Percentiles rank a stretch among this genome's conserved stretches.
phyloP scores from a whole-genome alignment of 2,329 filamentous ascomycete species.

The Laburnicola sp. region DNA sequence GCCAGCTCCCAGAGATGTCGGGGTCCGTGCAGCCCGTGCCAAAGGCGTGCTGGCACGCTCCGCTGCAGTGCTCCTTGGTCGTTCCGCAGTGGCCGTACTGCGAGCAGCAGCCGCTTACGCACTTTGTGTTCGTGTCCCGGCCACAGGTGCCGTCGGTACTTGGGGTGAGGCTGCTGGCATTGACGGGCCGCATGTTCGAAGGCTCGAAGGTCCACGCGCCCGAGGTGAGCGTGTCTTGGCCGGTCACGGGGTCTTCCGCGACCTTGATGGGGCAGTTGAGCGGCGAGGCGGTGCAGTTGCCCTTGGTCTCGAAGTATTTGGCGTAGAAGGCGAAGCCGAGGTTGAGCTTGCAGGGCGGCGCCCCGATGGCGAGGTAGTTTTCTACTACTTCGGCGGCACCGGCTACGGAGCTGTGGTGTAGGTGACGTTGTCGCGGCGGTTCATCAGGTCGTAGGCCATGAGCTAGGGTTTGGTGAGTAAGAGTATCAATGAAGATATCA shows the following conservation, averaged over 20 bases:
- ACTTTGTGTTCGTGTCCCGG: constrained; percentile 31
- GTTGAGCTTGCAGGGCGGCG: constrained; percentile 60
- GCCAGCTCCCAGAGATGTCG: constrained; percentile 61
- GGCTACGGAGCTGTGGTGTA: constrained; percentile 66
- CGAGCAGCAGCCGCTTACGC: constrained; percentile 35
- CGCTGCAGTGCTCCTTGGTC: constrained; percentile 31
- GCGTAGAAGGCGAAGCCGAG: constrained; percentile 71
- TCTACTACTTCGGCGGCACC: constrained; percentile 60
- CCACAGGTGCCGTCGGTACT: constrained; percentile 39
- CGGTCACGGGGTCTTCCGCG: constrained; percentile 63
- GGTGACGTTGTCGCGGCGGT: constrained; percentile 66
- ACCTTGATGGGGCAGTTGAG: constrained; percentile 62
- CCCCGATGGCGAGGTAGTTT: constrained; percentile 62
- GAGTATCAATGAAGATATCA: background rate
- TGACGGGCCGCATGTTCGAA: constrained; percentile 28
- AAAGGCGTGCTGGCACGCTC: constrained; percentile 38
- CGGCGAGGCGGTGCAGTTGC: constrained; percentile 51
- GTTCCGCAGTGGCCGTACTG: constrained; percentile 41
- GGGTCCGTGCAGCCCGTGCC: constrained; percentile 50
- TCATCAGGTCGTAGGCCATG: constrained; percentile 75
- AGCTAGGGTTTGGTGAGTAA: constrained; percentile 40
- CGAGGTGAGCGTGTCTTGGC: constrained; percentile 61
- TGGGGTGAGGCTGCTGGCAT: constrained; percentile 15
- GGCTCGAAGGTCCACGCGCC: constrained; percentile 58
- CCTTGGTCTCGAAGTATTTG: constrained; percentile 64